Percentiles rank a stretch among this genome's conserved stretches.
These are phyloP conservation scores for Yamadazyma atlantica DNA, from an alignment of 1,139 yeast genomes.

Conservation along the genomic window DNA sequence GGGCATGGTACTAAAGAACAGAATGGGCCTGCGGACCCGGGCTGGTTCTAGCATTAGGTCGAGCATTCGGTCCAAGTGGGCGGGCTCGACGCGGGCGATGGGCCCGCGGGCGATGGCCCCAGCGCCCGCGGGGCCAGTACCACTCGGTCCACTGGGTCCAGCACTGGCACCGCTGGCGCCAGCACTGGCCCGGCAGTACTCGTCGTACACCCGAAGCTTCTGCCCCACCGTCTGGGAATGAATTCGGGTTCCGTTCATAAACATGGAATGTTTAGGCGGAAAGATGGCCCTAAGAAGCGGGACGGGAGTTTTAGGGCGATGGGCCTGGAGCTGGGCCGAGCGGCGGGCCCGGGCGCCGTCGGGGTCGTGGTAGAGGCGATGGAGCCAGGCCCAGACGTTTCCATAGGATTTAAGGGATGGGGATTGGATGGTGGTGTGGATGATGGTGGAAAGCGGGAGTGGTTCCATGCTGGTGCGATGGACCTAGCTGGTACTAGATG, in stretches of 20 bases:
- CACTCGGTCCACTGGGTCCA: too few relatives aligned
- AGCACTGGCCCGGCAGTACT: too few relatives aligned
- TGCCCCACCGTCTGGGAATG: not conserved
- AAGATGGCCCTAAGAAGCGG: constrained; percentile 7
- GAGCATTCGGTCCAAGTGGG: constrained; percentile 41
- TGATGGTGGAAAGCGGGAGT: too few relatives aligned
- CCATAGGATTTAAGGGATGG: not conserved
- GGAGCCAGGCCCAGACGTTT: too few relatives aligned
- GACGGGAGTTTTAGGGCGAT: constrained; percentile 9
- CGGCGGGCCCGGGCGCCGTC: constrained; percentile 2
- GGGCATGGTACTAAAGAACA: constrained; percentile 6
- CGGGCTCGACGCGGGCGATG: constrained; percentile 15
- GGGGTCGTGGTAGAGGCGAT: too few relatives aligned
- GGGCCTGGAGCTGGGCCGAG: not conserved
- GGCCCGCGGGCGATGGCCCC: too few relatives aligned
- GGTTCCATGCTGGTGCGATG: too few relatives aligned
- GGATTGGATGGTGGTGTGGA: too few relatives aligned
- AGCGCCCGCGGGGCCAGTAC: too few relatives aligned
- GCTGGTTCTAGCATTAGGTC: constrained; percentile 20
- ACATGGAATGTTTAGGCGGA: constrained; percentile 5
- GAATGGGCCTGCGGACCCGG: constrained; percentile 10
- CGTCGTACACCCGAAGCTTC: constrained; percentile 5
- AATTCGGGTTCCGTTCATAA: constrained; percentile 4
- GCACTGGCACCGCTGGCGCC: too few relatives aligned
- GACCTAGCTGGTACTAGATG: too few relatives aligned